These are phyloP conservation scores for Rauvolfia tetraphylla DNA, from an alignment of 257 asterid species.

Conservation along the genomic window DNA sequence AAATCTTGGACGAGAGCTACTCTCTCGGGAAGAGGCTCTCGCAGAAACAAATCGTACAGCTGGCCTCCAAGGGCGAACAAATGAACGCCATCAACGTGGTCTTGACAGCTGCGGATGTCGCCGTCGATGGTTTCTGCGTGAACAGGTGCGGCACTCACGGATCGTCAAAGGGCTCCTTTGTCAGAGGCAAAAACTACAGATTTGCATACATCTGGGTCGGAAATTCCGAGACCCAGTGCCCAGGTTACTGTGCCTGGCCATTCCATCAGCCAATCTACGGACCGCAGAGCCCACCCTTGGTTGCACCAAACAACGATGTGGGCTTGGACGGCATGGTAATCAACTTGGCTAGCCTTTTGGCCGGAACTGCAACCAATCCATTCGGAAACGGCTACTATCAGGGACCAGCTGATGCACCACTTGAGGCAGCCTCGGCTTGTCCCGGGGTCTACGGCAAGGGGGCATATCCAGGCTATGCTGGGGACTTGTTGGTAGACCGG, in stretches of 20 bases:
- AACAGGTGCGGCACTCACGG: constrained; percentile 68
- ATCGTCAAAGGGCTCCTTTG: constrained; percentile 21
- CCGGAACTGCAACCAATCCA: constrained; percentile 68
- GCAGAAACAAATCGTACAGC: constrained; percentile 34
- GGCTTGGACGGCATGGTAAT: constrained; percentile 65
- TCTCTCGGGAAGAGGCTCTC: constrained; percentile 60
- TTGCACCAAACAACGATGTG: constrained; percentile 67
- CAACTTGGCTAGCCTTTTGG: constrained; percentile 50
- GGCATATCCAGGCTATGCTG: constrained; percentile 79
- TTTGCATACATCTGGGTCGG: constrained; percentile 80
- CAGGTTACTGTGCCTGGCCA: constrained; percentile 74
- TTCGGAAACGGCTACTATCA: constrained; percentile 72
- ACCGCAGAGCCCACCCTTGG: constrained; percentile 61
- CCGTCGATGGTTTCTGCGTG: constrained; percentile 59
- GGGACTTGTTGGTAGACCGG: constrained; percentile 52
- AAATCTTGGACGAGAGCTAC: constrained; percentile 34
- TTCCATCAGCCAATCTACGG: constrained; percentile 79
- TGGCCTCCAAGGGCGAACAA: constrained; percentile 59
- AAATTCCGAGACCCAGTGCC: constrained; percentile 51
- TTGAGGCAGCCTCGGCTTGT: constrained; percentile 77
- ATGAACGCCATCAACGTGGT: constrained; percentile 55
- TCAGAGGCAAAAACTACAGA: constrained; percentile 32
- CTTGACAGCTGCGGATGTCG: constrained; percentile 50
- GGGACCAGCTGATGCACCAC: constrained; percentile 55
- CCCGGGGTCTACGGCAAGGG: constrained; percentile 74